A percentile compares a stretch with the other conserved stretches of the same genome.
phyloP scores from a whole-genome alignment of 1,284 basidiomycete genomes.

The Cerrena zonata region DNA sequence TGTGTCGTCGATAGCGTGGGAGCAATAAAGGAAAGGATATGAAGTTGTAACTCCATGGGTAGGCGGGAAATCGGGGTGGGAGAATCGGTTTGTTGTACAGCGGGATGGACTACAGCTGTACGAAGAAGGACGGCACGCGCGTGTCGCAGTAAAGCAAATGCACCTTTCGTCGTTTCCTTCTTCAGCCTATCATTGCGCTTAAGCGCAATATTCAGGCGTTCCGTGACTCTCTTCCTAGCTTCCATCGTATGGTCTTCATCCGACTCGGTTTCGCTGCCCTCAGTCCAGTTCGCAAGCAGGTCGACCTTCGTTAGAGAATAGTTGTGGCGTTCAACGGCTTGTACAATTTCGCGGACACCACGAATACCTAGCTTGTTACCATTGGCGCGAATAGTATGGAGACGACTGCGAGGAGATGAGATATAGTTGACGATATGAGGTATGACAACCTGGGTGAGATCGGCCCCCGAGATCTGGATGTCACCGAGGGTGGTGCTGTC shows the following conservation, averaged over 20 bases:
- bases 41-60: conserved; percentile 55
- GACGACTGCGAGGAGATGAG: conserved; percentile 44
- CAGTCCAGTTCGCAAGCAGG: conserved; percentile 40
- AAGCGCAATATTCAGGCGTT: conserved; percentile 36
- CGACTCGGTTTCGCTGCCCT: conserved; percentile 25
- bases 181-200: conserved; percentile 46
- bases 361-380: conserved; percentile 49
- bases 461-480: conserved; percentile 50
- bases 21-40: conserved; percentile 53
- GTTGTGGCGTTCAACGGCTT: conserved; percentile 42
- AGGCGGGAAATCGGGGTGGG: conserved; percentile 29
- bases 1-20: conserved; percentile 55
- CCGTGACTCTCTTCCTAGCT: conserved; percentile 5
- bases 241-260: conserved; percentile 11
- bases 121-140: conserved; percentile 45
- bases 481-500: conserved; percentile 43
- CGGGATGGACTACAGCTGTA: conserved; percentile 13
- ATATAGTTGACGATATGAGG: conserved; percentile 45
- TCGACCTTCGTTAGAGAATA: conserved; percentile 47
- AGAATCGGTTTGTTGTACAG: conserved; percentile 1
- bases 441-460: conserved; percentile 41
- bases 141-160: conserved; percentile 46
- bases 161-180: conserved; percentile 41
- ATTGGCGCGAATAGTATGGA: conserved; percentile 49
- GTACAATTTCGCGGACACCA: conserved; percentile 41